These are phyloP conservation scores for Eucalyptus cloeziana DNA, from an alignment of 345 rosid genomes.

Conservation along the genomic window DNA sequence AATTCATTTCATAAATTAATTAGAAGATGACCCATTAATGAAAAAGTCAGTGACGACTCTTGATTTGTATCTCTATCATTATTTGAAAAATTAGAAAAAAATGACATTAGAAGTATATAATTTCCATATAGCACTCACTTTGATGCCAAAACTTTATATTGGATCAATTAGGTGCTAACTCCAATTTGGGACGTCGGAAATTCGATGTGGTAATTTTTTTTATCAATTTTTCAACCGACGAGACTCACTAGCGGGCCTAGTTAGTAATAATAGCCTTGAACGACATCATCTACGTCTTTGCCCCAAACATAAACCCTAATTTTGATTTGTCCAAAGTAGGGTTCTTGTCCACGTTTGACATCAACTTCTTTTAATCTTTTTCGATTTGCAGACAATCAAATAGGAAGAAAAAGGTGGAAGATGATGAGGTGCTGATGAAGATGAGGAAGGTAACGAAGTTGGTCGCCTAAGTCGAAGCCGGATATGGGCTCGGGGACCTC, in stretches of 20 bases:
- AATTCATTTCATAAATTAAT: not conserved
- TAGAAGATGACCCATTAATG: not conserved
- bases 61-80: not conserved
- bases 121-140: not conserved
- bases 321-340: not conserved
- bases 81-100: not conserved
- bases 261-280: no score
- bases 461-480: not conserved
- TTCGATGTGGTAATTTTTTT: no score
- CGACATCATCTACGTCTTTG: rapidly evolving
- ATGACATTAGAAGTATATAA: no score
- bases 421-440: not conserved
- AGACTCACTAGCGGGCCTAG: rapidly evolving
- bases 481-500: not conserved
- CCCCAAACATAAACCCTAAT: not conserved
- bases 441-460: not conserved
- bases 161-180: not conserved
- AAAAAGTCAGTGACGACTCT: not conserved
- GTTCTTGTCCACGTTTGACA: not conserved
- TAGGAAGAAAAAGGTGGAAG: not conserved
- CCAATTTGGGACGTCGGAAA: rapidly evolving
- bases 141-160: no score
- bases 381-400: not conserved
- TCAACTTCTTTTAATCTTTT: not conserved
- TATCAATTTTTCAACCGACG: rapidly evolving